Conservation (phyloP, 2,329 filamentous ascomycete genomes). For the Neopestalotiopsis clavispora region DNA sequence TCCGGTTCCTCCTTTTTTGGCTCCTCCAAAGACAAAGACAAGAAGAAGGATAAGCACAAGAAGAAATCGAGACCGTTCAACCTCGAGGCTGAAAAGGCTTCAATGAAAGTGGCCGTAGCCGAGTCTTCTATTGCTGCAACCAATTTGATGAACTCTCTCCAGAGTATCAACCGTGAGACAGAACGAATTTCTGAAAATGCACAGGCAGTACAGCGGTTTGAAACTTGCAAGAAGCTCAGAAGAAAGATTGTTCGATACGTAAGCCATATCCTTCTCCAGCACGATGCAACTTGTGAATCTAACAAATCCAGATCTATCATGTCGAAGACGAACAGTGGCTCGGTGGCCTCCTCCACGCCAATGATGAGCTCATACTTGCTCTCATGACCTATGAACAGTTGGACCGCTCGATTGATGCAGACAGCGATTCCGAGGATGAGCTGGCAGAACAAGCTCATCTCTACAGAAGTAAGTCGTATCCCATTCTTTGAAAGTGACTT, state of each 20-base stretch:
- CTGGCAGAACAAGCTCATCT: constrained; percentile 69
- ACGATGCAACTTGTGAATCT: constrained; percentile 20
- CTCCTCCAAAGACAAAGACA: constrained; percentile 55
- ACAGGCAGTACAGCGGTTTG: constrained; percentile 77
- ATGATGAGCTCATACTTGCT: constrained; percentile 92
- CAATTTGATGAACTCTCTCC: constrained; percentile 84
- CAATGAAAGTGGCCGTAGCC: constrained; percentile 87
- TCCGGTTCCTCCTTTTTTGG: constrained; percentile 45
- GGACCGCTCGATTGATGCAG: constrained; percentile 81
- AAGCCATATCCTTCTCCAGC: constrained; percentile 32
- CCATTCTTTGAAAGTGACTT: constrained; percentile 4
- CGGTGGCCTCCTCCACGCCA: constrained; percentile 87
- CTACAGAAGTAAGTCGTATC: constrained; percentile 57
- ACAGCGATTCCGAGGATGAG: constrained; percentile 73
- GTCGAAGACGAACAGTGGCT: constrained; percentile 92
- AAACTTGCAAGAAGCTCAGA: constrained; percentile 83
- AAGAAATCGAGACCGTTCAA: constrained; percentile 74
- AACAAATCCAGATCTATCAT: constrained; percentile 71
- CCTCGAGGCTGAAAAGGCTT: constrained; percentile 83
- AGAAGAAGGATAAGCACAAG: constrained; percentile 57
- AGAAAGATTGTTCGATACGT: constrained; percentile 85
- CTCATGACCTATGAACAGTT: constrained; percentile 95
- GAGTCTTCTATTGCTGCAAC: constrained; percentile 90
- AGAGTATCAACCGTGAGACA: constrained; percentile 87
- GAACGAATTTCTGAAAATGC: constrained; percentile 87